Base-by-base conservation (phyloP, 129 eudicot species). In the Flaveria sonorensis region DNA sequence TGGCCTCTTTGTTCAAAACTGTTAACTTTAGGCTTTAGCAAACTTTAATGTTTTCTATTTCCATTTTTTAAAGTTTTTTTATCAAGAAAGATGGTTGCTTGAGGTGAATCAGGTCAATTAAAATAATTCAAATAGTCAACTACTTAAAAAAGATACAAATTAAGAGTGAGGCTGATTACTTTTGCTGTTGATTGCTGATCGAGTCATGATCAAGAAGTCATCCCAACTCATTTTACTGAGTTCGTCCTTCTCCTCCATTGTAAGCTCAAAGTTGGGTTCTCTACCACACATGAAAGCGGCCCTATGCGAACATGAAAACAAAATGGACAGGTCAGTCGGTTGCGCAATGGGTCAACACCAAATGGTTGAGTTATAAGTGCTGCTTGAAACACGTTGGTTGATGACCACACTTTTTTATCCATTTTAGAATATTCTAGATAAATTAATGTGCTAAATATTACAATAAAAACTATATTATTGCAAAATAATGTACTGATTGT, bases 271-370 rank as follows among this genome's bases (percentile, higher is more conserved):
- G 84, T 91, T 94, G 24, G 98, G 90, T 71, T 89, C 98, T 84
- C 97, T 86, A 60, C 98, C 97, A 57, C 97, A 89, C 96, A 88
- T 87, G 82, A 89, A 87, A 64, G 98, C 97, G 13, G 97, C 98
- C 87, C 98, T 94, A 83, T 79, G 79, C 30, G 21, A 77, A 53
- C 68, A 43, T 40, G 24, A 18, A 47, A 32, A 60, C 52, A 39
- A 56, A 62, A 63, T 48, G 51, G 62, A 10, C 15, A 3, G 18
- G 79, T 75, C 24, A 26, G 67, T 14, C 42, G 3, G 45, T 62
- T 28, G 19, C 23, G 67, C 3, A 55, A 62, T 0, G 71, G 19
- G 61, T 24, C 40, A 36, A 36, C 40, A 36, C 40, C 40, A 36
- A 36, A 36, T 0, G 0, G 40, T 36, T 5, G 7, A 36, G 5